A percentile compares a stretch with the other conserved stretches of the same genome.
Evolutionary conservation across 306 rosid species (phyloP).

Genomic region (Prunus dulcis): DNA sequence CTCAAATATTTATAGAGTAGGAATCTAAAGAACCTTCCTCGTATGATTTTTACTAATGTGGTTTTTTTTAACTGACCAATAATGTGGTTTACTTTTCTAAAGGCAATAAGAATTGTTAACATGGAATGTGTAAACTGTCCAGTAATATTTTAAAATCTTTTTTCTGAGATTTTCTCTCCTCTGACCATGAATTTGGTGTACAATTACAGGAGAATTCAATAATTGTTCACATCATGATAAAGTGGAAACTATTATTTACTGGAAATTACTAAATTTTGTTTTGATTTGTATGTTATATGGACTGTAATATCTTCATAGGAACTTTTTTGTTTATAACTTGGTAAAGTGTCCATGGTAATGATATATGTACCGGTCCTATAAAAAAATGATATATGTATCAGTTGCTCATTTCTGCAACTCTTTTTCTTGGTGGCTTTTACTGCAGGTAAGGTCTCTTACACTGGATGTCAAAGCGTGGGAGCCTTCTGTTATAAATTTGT

Average conservation of each 20-base stretch:
- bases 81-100: neutral
- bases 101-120: neutral
- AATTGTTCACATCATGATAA: neutral
- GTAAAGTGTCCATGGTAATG: constrained; percentile 5
- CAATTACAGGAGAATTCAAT: neutral
- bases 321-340: neutral
- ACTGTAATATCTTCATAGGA: neutral
- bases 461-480: constrained; percentile 99
- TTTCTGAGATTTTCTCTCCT: neutral
- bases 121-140: neutral
- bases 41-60: neutral
- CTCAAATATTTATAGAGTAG: neutral
- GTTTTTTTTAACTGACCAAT: neutral
- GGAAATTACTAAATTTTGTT: neutral
- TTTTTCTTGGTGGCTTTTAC: constrained; percentile 22
- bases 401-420: constrained; percentile 17
- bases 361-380: constrained; percentile 6
- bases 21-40: neutral
- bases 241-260: neutral
- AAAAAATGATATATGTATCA: neutral
- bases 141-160: neutral
- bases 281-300: neutral
- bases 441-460: constrained; percentile 95
- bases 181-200: neutral
- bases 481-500: constrained; percentile 89